phyloP scores from a whole-genome alignment of 164 flowering plant genomes.

The Houttuynia cordata region DNA sequence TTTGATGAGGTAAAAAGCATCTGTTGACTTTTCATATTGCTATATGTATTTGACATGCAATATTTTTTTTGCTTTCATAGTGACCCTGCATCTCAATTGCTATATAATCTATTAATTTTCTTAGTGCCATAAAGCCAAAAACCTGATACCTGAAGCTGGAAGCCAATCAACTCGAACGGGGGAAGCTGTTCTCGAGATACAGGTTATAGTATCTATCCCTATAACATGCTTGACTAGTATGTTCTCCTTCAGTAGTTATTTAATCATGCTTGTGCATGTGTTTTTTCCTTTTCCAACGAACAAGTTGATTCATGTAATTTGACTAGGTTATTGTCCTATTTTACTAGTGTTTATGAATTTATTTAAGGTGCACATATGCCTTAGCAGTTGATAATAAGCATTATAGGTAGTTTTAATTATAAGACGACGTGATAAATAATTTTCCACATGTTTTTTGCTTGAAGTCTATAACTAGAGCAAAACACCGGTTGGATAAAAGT shows the following conservation, averaged over 20 bases:
- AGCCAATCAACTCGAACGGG: slow-evolving; percentile 93
- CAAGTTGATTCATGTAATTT: too few relatives aligned
- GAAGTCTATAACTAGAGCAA: too few relatives aligned
- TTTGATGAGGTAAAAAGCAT: slow-evolving; percentile 75
- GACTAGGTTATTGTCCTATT: too few relatives aligned
- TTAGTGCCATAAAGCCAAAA: slow-evolving; percentile 98
- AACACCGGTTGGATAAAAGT: too few relatives aligned
- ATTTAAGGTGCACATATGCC: too few relatives aligned
- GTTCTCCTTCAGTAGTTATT: background rate
- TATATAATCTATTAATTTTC: background rate
- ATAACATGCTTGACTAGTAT: background rate
- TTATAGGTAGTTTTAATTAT: too few relatives aligned
- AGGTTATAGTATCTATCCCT: slow-evolving; percentile 33
- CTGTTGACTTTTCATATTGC: background rate
- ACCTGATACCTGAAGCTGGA: slow-evolving; percentile 94
- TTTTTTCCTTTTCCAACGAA: background rate
- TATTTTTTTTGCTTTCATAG: background rate
- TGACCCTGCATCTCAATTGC: background rate
- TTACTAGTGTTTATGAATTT: too few relatives aligned
- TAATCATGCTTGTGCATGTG: background rate
- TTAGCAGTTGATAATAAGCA: too few relatives aligned
- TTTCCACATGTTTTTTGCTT: too few relatives aligned
- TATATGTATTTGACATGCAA: too few relatives aligned
- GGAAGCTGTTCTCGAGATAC: slow-evolving; percentile 91
- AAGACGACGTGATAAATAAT: too few relatives aligned